phyloP scores from a whole-genome alignment of 352 stramenopile genomes.

The Pythium phragmiticola region DNA sequence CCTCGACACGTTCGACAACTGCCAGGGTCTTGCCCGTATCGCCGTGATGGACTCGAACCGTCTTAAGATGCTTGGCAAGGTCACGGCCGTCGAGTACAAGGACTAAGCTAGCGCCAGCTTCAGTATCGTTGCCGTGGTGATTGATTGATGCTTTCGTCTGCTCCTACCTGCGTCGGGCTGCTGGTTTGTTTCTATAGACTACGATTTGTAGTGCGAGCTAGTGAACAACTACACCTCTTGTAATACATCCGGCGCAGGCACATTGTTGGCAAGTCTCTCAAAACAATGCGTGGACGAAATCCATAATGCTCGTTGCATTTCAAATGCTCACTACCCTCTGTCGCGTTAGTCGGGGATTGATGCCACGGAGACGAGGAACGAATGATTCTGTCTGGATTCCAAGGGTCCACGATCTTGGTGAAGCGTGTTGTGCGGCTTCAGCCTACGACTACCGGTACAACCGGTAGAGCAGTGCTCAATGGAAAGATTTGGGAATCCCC shows the following conservation, averaged over 20 bases:
- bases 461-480: too few species aligned
- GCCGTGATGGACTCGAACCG: conserved; percentile 86
- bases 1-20: conserved; percentile 76
- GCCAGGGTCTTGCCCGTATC: conserved; percentile 74
- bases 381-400: too few species aligned
- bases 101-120: conserved; percentile 25
- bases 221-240: conserved; percentile 12
- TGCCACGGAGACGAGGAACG: too few species aligned
- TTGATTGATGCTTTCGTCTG: too few species aligned
- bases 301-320: too few species aligned
- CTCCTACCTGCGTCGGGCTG: neutral
- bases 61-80: conserved; percentile 86
- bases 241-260: conserved; percentile 18
- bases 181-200: conserved; percentile 19
- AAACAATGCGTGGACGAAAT: neutral
- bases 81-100: conserved; percentile 46
- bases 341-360: too few species aligned
- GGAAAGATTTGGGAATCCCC: too few species aligned
- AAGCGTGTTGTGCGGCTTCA: too few species aligned
- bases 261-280: conserved; percentile 1
- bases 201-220: conserved; percentile 10
- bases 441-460: too few species aligned
- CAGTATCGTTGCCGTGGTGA: neutral
- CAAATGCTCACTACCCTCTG: too few species aligned
- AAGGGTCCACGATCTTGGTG: too few species aligned